phyloP scores from a whole-genome alignment of 2,329 filamentous ascomycete genomes.

The Allantophomopsis cytisporea region DNA sequence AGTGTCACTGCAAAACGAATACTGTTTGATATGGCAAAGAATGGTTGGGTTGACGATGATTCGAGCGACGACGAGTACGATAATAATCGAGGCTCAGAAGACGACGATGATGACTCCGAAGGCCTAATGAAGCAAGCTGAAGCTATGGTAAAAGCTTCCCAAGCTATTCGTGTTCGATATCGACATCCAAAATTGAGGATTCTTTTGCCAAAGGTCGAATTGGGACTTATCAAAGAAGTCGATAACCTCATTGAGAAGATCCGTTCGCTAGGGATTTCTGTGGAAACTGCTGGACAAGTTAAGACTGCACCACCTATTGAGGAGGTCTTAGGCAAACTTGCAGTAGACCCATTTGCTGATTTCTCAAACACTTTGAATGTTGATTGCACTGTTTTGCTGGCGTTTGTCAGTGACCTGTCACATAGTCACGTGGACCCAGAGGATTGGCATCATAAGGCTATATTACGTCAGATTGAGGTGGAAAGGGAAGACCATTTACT shows the following conservation, averaged over 20 bases:
- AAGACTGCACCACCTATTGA: constrained; percentile 6
- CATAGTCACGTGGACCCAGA: constrained; percentile 16
- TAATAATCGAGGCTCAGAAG: constrained; percentile 21
- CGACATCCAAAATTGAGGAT: constrained; percentile 43
- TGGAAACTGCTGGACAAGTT: constrained; percentile 14
- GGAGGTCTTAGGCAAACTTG: constrained; percentile 17
- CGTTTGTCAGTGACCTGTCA: constrained; percentile 50
- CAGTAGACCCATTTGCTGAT: constrained; percentile 21
- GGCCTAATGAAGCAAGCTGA: constrained; percentile 46
- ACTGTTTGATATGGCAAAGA: constrained; percentile 54
- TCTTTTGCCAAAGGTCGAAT: constrained; percentile 43
- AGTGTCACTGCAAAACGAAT: constrained; percentile 49
- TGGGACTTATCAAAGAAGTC: constrained; percentile 35
- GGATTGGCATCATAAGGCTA: constrained; percentile 18
- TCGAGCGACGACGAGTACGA: constrained; percentile 28
- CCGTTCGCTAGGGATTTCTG: constrained; percentile 27
- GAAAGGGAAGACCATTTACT: constrained; percentile 47
- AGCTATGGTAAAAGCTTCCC: constrained; percentile 42
- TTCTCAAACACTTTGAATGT: constrained; percentile 34
- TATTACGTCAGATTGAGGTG: constrained; percentile 39
- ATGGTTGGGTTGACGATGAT: constrained; percentile 41
- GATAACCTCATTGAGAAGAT: constrained; percentile 42
- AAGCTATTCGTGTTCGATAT: constrained; percentile 41
- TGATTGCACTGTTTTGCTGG: constrained; percentile 53
- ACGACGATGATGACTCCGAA: constrained; percentile 27